Evolutionary conservation across 495 filamentous ascomycete species (phyloP).

Genomic region (Penicillium cinerascens): DNA sequence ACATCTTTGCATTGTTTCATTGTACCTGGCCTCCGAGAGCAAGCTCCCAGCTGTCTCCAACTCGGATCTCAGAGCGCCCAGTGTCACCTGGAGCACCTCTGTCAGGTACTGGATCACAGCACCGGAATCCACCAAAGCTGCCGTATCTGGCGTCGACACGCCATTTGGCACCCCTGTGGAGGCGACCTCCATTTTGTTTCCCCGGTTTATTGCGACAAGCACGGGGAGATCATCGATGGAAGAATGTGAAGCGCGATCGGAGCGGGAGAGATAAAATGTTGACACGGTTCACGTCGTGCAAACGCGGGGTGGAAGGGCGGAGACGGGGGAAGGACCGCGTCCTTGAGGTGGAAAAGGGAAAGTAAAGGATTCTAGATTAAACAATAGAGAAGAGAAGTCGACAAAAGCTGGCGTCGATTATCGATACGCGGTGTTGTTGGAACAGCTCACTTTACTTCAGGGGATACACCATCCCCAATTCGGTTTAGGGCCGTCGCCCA

Average conservation of each 20-base stretch:
- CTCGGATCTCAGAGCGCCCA: constrained; percentile 79
- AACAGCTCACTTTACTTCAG: constrained; percentile 25
- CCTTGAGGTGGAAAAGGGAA: constrained; percentile 1
- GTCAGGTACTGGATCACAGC: constrained; percentile 74
- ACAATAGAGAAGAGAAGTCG: constrained; percentile 6
- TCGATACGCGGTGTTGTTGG: constrained; percentile 30
- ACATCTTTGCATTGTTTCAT: constrained; percentile 82
- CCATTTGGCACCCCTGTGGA: constrained; percentile 46
- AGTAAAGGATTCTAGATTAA: constrained; percentile 15
- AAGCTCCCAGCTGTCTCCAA: constrained; percentile 77
- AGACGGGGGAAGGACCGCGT: constrained; percentile 1
- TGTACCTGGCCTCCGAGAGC: constrained; percentile 63
- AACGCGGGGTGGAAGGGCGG: neutral
- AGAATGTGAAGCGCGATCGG: constrained; percentile 16
- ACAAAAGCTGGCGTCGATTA: constrained; percentile 3
- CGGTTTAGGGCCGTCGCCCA: constrained; percentile 22
- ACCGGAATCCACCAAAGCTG: constrained; percentile 52
- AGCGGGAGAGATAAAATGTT: constrained; percentile 18
- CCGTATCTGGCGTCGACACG: constrained; percentile 36
- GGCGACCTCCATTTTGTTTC: constrained; percentile 49
- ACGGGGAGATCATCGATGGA: constrained; percentile 32
- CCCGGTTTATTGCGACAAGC: constrained; percentile 20
- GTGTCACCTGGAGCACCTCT: constrained; percentile 73
- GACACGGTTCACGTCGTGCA: constrained; percentile 20
- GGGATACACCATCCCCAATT: constrained; percentile 25